Evolutionary conservation across 2,329 filamentous ascomycete genomes (phyloP).

Genomic region (Epicoccum nigrum): DNA sequence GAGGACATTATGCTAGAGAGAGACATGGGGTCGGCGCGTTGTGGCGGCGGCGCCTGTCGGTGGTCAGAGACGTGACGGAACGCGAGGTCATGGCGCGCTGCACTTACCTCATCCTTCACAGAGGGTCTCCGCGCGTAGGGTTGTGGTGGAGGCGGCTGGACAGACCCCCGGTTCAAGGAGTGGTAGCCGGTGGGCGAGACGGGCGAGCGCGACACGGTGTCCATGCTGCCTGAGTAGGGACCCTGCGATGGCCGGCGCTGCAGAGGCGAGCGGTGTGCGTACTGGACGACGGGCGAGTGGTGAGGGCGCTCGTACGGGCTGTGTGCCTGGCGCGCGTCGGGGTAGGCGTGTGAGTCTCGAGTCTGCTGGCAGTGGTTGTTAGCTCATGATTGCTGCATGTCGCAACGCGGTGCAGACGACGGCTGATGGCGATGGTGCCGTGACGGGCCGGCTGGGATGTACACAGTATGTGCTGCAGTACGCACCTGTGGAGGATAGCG

Average conservation of each 20-base stretch:
- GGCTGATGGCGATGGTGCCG: not conserved
- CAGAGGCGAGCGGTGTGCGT: constrained; percentile 45
- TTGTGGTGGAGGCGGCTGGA: constrained; percentile 44
- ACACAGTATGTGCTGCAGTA: not conserved
- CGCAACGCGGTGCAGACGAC: not conserved
- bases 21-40: constrained; percentile 88
- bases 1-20: constrained; percentile 94
- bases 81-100: constrained; percentile 5
- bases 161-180: constrained; percentile 41
- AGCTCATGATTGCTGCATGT: constrained; percentile 15
- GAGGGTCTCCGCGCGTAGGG: constrained; percentile 41
- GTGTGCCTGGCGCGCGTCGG: constrained; percentile 39
- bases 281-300: constrained; percentile 43
- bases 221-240: constrained; percentile 39
- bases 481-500: constrained; percentile 44
- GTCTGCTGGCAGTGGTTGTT: constrained; percentile 32
- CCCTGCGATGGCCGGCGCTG: constrained; percentile 47
- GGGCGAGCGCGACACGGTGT: constrained; percentile 48
- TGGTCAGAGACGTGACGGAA: constrained; percentile 25
- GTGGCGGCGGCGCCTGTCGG: constrained; percentile 64
- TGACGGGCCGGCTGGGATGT: not conserved
- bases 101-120: constrained; percentile 45
- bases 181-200: constrained; percentile 46
- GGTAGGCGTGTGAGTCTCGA: constrained; percentile 44
- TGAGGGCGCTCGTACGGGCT: constrained; percentile 48